A percentile compares a stretch with the other conserved stretches of the same genome.
phyloP scores from a whole-genome alignment of 805 yeast species.

The Lachancea sp. region DNA sequence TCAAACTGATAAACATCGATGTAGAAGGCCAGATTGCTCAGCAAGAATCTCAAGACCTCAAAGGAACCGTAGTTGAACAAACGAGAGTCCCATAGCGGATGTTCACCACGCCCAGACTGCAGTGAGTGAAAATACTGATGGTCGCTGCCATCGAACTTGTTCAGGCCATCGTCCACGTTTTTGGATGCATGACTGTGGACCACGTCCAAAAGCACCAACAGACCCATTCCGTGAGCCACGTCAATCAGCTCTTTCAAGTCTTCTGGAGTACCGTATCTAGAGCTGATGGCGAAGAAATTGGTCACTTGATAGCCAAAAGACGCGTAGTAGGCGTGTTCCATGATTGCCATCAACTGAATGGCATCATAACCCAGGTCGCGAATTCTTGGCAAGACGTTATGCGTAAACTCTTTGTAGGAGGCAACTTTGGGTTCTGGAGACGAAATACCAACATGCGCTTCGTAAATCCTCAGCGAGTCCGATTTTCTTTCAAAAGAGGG shows the following conservation, averaged over 20 bases:
- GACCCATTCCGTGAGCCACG: conserved; percentile 83
- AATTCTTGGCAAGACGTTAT: conserved; percentile 75
- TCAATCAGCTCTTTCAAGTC: conserved; percentile 87
- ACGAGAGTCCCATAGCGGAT: conserved; percentile 94
- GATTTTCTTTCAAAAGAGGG: conserved; percentile 45
- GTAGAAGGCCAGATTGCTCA: conserved; percentile 78
- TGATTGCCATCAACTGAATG: conserved; percentile 92
- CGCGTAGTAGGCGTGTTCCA: conserved; percentile 98
- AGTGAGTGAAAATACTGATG: conserved; percentile 83
- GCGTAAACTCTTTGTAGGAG: conserved; percentile 76
- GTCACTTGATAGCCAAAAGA: conserved; percentile 97
- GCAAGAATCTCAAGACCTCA: conserved; percentile 81
- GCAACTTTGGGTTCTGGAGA: conserved; percentile 85
- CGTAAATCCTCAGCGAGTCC: conserved; percentile 67
- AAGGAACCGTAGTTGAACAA: conserved; percentile 86
- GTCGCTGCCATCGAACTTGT: conserved; percentile 91
- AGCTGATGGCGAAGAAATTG: conserved; percentile 81
- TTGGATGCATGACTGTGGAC: conserved; percentile 96
- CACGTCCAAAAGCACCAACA: conserved; percentile 79
- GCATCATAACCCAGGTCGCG: conserved; percentile 84
- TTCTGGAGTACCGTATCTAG: conserved; percentile 93
- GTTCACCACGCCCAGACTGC: conserved; percentile 75
- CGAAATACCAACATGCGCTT: conserved; percentile 93
- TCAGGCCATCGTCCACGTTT: conserved; percentile 88
- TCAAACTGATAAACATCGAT: conserved; percentile 81